These are phyloP conservation scores for Lecanosticta acicola DNA, from an alignment of 2,329 filamentous ascomycete genomes.

Conservation along the genomic window DNA sequence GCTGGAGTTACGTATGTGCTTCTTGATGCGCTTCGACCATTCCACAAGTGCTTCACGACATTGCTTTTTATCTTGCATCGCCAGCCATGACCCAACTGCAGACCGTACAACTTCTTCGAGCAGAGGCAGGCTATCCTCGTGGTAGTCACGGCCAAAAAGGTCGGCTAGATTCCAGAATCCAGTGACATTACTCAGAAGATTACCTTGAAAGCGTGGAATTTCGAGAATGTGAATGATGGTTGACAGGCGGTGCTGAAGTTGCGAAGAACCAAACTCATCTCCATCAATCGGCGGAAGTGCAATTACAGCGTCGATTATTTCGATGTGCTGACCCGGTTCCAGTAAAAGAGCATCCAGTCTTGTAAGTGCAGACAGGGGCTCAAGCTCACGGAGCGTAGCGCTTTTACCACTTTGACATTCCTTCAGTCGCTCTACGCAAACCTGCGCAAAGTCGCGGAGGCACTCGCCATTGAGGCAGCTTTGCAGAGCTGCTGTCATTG, in stretches of 20 bases:
- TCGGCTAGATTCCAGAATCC: slow-evolving; percentile 2
- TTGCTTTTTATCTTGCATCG: slow-evolving; percentile 5
- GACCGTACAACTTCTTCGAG: slow-evolving; percentile 1
- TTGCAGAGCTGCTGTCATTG: too few relatives aligned
- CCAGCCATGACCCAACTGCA: neutral
- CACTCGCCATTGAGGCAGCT: too few relatives aligned
- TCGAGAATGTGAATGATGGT: neutral
- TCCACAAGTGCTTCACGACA: neutral
- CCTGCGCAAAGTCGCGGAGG: too few relatives aligned
- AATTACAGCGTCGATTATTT: slow-evolving; percentile 2
- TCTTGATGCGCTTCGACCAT: slow-evolving; percentile 2
- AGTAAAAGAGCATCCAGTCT: neutral
- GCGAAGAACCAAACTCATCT: neutral
- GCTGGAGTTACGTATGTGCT: neutral
- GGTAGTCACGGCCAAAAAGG: neutral
- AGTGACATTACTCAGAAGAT: neutral
- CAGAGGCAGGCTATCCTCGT: neutral
- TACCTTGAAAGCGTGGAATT: neutral
- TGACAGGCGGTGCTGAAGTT: slow-evolving; percentile 4
- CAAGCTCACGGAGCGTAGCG: too few relatives aligned
- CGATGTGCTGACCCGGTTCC: neutral
- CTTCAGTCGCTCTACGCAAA: too few relatives aligned
- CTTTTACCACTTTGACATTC: too few relatives aligned
- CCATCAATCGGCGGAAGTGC: neutral
- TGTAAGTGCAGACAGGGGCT: neutral